Evolutionary conservation across 1,139 yeast genomes (phyloP).

Genomic region (Debaryomyces fabryi): DNA sequence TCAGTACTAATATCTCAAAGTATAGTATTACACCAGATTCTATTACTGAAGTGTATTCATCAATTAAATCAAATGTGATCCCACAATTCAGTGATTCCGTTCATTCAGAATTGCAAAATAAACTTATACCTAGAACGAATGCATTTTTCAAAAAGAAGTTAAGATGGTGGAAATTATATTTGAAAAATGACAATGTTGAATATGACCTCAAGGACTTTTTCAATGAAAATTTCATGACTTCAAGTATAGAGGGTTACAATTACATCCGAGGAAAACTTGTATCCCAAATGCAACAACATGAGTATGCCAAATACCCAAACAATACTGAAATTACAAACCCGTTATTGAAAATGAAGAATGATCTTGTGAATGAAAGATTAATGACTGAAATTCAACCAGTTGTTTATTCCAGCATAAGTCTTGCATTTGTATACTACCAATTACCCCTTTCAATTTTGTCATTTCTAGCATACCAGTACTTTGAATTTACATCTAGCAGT

Average conservation of each 20-base stretch:
- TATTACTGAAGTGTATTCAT: conserved; percentile 18
- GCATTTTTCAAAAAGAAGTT: conserved; percentile 34
- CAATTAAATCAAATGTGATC: conserved; percentile 26
- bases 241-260: conserved; percentile 44
- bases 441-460: conserved; percentile 41
- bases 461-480: conserved; percentile 34
- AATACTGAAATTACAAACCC: conserved; percentile 30
- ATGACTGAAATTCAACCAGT: conserved; percentile 42
- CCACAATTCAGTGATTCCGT: conserved; percentile 33
- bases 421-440: conserved; percentile 42
- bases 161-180: conserved; percentile 49
- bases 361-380: conserved; percentile 30
- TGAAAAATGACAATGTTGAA: conserved; percentile 49
- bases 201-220: conserved; percentile 47
- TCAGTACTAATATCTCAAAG: conserved; percentile 16
- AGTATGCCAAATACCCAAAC: conserved; percentile 20
- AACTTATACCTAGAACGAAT: conserved; percentile 35
- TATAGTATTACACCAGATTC: conserved; percentile 13
- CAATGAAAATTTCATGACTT: conserved; percentile 37
- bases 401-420: conserved; percentile 33
- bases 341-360: conserved; percentile 31
- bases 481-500: conserved; percentile 38
- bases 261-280: conserved; percentile 42
- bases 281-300: conserved; percentile 29
- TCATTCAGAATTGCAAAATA: conserved; percentile 42